phyloP scores from a whole-genome alignment of 208 protist species.

The Acanthamoeba triangularis region DNA sequence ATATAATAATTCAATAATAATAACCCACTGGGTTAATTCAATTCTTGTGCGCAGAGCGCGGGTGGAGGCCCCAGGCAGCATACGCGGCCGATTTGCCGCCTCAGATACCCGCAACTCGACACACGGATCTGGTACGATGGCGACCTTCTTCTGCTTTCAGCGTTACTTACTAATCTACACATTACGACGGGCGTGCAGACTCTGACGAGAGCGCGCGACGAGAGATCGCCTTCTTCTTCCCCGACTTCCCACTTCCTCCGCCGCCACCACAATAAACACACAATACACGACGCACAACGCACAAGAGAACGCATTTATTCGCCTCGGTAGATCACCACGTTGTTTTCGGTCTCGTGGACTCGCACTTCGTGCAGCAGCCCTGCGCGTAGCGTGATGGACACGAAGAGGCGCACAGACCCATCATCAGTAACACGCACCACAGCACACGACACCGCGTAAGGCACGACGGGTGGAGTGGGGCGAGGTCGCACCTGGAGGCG shows the following conservation, averaged over 20 bases:
- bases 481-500: background rate
- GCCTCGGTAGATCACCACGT: constrained; percentile 77
- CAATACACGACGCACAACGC: no score
- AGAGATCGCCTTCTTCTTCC: constrained; percentile 75
- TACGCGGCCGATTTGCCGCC: constrained; percentile 30
- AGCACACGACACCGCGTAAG: background rate
- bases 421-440: no score
- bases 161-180: background rate
- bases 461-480: background rate
- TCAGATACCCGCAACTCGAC: constrained; percentile 65
- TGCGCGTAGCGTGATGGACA: background rate
- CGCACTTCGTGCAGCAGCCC: constrained; percentile 79
- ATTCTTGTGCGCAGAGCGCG: background rate
- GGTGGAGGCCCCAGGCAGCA: constrained; percentile 46
- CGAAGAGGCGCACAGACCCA: no score
- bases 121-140: constrained; percentile 37
- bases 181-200: background rate
- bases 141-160: background rate
- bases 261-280: background rate
- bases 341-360: constrained; percentile 82
- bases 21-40: no score
- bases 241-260: background rate
- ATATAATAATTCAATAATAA: no score
- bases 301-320: background rate
- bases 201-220: constrained; percentile 41